Evolutionary conservation across 768 basidiomycete species (phyloP).

Genomic region (Rickenella mellea): DNA sequence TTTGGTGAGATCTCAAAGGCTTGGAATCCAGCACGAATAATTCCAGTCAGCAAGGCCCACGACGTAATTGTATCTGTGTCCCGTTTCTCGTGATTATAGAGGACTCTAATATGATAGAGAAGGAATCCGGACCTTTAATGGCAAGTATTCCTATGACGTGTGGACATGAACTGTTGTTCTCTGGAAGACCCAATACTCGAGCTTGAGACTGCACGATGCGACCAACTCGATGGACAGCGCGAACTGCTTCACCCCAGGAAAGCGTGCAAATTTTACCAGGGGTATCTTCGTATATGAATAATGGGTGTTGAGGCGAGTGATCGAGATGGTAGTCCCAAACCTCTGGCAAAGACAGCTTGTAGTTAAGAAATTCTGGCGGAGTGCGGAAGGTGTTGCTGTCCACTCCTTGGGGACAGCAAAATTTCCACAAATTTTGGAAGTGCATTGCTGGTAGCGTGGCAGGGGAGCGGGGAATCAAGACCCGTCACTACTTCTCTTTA

Average conservation of each 20-base stretch:
- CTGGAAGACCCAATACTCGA: neutral
- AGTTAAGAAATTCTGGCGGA: constrained; percentile 24
- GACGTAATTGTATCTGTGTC: constrained; percentile 22
- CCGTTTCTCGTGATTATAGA: neutral
- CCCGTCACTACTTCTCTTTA: too few relatives aligned
- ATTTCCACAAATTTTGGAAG: too few relatives aligned
- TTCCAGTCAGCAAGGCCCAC: constrained; percentile 13
- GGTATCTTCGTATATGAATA: constrained; percentile 17
- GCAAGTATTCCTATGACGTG: constrained; percentile 7
- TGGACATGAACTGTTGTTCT: too few relatives aligned
- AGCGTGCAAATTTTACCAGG: constrained; percentile 11
- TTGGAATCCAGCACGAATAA: constrained; percentile 11
- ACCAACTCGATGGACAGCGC: constrained; percentile 15
- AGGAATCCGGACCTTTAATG: constrained; percentile 1
- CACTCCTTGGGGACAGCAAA: constrained; percentile 21
- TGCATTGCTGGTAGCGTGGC: too few relatives aligned
- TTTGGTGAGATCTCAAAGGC: constrained; percentile 17
- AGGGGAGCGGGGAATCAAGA: too few relatives aligned
- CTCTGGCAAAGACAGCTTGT: constrained; percentile 21
- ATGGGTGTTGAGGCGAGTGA: constrained; percentile 21
- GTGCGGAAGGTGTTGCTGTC: constrained; percentile 19
- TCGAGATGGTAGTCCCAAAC: constrained; percentile 25
- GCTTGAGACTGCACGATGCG: neutral
- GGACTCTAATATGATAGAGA: too few relatives aligned
- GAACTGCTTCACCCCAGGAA: constrained; percentile 16